phyloP scores from a whole-genome alignment of 495 filamentous ascomycete genomes.

The Xylaria grammica region DNA sequence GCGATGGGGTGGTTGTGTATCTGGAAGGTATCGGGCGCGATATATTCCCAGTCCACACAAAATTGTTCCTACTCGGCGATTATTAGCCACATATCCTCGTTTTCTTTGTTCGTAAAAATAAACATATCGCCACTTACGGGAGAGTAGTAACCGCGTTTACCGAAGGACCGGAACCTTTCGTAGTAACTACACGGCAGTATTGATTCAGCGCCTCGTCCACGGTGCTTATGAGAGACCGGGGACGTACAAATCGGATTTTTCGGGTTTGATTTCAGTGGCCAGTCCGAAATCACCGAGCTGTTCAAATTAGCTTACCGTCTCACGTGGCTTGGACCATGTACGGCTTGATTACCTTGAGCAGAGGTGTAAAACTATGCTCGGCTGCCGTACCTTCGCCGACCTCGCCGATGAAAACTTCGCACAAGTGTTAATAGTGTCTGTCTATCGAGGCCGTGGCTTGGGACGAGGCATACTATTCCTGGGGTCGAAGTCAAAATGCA shows the following conservation, averaged over 20 bases:
- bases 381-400: background rate
- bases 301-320: background rate
- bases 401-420: slow-evolving; percentile 15
- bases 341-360: slow-evolving; percentile 9
- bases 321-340: background rate
- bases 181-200: slow-evolving; percentile 7
- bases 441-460: background rate
- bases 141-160: background rate
- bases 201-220: background rate
- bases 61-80: slow-evolving; percentile 5
- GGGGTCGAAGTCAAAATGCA: slow-evolving; percentile 18
- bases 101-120: background rate
- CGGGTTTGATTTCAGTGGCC: background rate
- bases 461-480: background rate
- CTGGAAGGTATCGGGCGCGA: background rate
- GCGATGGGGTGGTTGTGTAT: background rate
- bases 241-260: slow-evolving; percentile 13
- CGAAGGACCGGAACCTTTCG: background rate
- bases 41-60: slow-evolving; percentile 11
- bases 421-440: background rate
- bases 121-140: background rate
- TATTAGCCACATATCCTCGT: background rate
- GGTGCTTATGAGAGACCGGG: background rate
- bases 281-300: slow-evolving; percentile 20
- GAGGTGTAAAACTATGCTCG: background rate